phyloP scores from a whole-genome alignment of 2,329 filamentous ascomycete species.

The Pyricularia sp. region DNA sequence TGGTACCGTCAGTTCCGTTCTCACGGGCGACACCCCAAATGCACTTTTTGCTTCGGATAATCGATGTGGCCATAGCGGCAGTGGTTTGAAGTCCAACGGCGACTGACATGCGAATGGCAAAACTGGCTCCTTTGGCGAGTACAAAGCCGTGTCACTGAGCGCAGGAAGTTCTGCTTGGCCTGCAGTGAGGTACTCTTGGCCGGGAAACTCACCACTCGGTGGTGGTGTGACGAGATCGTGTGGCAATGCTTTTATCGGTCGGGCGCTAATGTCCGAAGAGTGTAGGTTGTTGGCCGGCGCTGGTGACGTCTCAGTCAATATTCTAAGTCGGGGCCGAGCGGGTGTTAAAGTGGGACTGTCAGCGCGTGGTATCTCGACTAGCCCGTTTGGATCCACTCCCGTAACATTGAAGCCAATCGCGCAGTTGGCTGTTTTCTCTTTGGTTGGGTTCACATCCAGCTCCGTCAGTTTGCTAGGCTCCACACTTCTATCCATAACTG shows the following conservation, averaged over 20 bases:
- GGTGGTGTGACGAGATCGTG: conserved; percentile 1
- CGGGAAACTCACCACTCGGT: conserved; percentile 1
- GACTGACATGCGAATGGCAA: not conserved
- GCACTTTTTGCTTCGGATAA: not conserved
- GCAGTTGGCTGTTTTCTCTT: not conserved
- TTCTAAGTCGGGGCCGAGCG: conserved; percentile 2
- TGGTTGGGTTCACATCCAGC: not conserved
- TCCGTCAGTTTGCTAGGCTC: not conserved
- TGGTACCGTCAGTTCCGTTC: not conserved
- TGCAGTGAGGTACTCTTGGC: not conserved
- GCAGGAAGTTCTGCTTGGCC: not conserved
- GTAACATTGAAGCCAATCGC: not conserved
- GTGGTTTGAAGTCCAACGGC: not conserved
- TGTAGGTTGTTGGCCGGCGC: not conserved
- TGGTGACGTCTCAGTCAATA: not conserved
- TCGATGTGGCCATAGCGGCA: not conserved
- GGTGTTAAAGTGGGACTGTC: conserved; percentile 3
- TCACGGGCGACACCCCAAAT: not conserved
- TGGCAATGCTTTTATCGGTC: not conserved
- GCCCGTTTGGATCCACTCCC: not conserved
- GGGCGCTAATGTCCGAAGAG: not conserved
- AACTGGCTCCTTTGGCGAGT: conserved; percentile 4
- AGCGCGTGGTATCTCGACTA: not conserved
- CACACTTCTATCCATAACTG: not conserved
- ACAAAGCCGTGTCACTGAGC: not conserved